Percentiles rank a stretch among this genome's conserved stretches.
Evolutionary conservation across 257 asterid genomes (phyloP).

Genomic region (Verbascum thapsus): DNA sequence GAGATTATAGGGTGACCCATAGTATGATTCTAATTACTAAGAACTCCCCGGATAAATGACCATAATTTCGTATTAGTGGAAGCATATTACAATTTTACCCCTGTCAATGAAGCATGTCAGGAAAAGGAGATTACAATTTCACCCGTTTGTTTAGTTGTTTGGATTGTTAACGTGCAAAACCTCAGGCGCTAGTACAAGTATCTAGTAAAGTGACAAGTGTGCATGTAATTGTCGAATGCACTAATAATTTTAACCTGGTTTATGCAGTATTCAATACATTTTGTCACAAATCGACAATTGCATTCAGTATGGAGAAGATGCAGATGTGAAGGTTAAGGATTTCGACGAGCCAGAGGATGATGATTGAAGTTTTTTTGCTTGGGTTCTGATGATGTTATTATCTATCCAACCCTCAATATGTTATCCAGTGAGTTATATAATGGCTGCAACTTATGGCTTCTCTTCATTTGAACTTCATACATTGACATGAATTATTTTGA

Average conservation of each 20-base stretch:
- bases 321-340: conserved; percentile 90
- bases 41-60: too few species aligned
- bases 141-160: too few species aligned
- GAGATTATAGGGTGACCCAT: neutral
- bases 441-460: too few species aligned
- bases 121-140: too few species aligned
- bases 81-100: too few species aligned
- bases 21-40: too few species aligned
- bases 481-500: neutral
- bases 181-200: too few species aligned
- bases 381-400: neutral
- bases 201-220: too few species aligned
- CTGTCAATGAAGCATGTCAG: too few species aligned
- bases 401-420: neutral
- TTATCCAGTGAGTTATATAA: neutral
- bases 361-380: conserved; percentile 36
- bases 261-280: conserved; percentile 73
- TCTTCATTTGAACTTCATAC: neutral
- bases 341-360: conserved; percentile 69
- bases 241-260: conserved; percentile 18
- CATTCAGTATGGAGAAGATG: conserved; percentile 93
- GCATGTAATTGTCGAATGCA: neutral
- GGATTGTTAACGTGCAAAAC: too few species aligned
- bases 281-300: conserved; percentile 76
- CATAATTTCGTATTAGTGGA: too few species aligned